Evolutionary conservation across 305 asterid genomes (phyloP).

Genomic region (Fraxinus angustifolia): DNA sequence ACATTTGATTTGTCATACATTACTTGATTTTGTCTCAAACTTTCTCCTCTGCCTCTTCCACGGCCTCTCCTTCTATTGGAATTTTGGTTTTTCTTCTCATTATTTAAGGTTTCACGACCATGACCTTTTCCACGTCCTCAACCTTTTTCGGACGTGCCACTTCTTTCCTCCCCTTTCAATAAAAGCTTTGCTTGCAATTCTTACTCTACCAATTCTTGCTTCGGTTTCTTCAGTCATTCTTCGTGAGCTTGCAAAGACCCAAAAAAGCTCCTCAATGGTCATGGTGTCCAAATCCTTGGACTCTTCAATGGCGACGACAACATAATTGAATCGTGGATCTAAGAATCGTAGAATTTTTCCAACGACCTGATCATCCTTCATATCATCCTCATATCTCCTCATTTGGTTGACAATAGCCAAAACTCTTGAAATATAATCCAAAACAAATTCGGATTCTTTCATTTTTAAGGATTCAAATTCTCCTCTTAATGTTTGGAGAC

Average conservation of each 20-base stretch:
- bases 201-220: background rate
- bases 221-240: background rate
- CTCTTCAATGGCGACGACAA: constrained; percentile 8
- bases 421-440: background rate
- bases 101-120: background rate
- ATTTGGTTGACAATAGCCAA: background rate
- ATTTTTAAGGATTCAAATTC: background rate
- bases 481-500: background rate
- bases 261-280: background rate
- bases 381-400: background rate
- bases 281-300: constrained; percentile 16
- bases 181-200: background rate
- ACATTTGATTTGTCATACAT: background rate
- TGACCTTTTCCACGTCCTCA: background rate
- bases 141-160: background rate
- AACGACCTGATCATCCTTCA: background rate
- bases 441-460: background rate
- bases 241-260: constrained; percentile 1
- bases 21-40: background rate
- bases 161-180: background rate
- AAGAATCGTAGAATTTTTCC: background rate
- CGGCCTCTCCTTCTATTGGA: background rate
- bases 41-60: background rate
- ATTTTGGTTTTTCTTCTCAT: background rate
- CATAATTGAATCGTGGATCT: background rate